A percentile compares a stretch with the other conserved stretches of the same genome.
phyloP scores from a whole-genome alignment of 306 rosid genomes.

The Vachellia pachyceras region DNA sequence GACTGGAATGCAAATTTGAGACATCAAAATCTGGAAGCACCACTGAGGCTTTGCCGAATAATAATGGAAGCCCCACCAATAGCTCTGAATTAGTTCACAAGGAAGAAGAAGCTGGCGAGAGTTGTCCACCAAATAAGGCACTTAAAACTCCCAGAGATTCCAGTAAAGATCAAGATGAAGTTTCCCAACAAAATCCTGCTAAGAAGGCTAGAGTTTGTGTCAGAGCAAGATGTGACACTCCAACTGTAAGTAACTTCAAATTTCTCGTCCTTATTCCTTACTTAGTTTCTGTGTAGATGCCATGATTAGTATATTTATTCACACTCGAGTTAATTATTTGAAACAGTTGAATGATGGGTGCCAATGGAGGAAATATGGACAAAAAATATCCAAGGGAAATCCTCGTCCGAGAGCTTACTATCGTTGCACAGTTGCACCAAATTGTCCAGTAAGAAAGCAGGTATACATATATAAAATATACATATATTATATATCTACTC shows the following conservation, averaged over 20 bases:
- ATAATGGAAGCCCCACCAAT: slow-evolving; percentile 48
- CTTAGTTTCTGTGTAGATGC: not conserved
- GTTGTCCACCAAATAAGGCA: slow-evolving; percentile 56
- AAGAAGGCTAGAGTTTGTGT: slow-evolving; percentile 93
- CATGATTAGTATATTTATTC: not conserved
- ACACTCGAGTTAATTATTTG: not conserved
- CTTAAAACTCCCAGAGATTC: slow-evolving; percentile 31
- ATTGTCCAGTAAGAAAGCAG: slow-evolving; percentile 92
- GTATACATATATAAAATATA: slow-evolving; percentile 34
- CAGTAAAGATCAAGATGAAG: slow-evolving; percentile 62
- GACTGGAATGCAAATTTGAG: slow-evolving; percentile 67
- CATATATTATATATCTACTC: not conserved
- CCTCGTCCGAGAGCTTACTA: slow-evolving; percentile 98
- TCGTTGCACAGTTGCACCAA: slow-evolving; percentile 87
- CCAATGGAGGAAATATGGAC: slow-evolving; percentile 99
- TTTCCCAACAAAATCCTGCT: slow-evolving; percentile 57
- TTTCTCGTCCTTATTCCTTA: not conserved
- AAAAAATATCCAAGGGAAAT: slow-evolving; percentile 91
- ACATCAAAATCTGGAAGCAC: slow-evolving; percentile 55
- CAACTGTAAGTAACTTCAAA: slow-evolving; percentile 59
- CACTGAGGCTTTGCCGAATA: slow-evolving; percentile 46
- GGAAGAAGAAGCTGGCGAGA: slow-evolving; percentile 65
- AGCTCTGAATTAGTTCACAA: slow-evolving; percentile 53
- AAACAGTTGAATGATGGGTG: slow-evolving; percentile 92
- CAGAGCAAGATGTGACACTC: slow-evolving; percentile 84